These are phyloP conservation scores for Auricularia auricula-judae DNA, from an alignment of 768 basidiomycete species.

Conservation along the genomic window DNA sequence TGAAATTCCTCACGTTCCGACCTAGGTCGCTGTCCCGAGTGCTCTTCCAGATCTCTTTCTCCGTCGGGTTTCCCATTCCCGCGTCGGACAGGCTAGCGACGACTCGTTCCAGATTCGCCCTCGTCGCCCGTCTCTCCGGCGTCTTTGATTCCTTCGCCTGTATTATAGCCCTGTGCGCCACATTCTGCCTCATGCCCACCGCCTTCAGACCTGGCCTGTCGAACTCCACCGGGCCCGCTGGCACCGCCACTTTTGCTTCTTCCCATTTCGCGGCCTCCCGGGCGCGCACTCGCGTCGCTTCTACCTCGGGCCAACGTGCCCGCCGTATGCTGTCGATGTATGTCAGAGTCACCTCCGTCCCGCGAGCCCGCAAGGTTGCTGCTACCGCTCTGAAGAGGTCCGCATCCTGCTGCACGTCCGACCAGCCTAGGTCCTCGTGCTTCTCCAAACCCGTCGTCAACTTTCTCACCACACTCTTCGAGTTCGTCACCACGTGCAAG, in stretches of 20 bases:
- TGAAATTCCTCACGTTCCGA: too few species aligned
- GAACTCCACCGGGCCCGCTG: too few species aligned
- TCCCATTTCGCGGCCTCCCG: not conserved
- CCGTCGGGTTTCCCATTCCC: too few species aligned
- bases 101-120: too few species aligned
- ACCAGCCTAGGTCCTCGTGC: not conserved
- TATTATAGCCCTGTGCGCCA: not conserved
- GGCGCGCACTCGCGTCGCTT: not conserved
- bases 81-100: too few species aligned
- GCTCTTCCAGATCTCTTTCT: too few species aligned
- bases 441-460: not conserved
- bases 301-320: not conserved
- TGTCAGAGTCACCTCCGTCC: not conserved
- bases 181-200: not conserved
- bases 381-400: not conserved
- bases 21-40: too few species aligned
- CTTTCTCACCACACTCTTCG: not conserved
- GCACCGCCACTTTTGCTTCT: too few species aligned
- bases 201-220: too few species aligned
- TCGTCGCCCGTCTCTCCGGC: not conserved
- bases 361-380: not conserved
- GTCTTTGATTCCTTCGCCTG: not conserved
- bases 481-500: not conserved
- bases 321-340: not conserved
- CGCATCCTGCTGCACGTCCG: not conserved